These are phyloP conservation scores for Monosporascus sp. DNA, from an alignment of 2,329 filamentous ascomycete genomes.

Conservation along the genomic window DNA sequence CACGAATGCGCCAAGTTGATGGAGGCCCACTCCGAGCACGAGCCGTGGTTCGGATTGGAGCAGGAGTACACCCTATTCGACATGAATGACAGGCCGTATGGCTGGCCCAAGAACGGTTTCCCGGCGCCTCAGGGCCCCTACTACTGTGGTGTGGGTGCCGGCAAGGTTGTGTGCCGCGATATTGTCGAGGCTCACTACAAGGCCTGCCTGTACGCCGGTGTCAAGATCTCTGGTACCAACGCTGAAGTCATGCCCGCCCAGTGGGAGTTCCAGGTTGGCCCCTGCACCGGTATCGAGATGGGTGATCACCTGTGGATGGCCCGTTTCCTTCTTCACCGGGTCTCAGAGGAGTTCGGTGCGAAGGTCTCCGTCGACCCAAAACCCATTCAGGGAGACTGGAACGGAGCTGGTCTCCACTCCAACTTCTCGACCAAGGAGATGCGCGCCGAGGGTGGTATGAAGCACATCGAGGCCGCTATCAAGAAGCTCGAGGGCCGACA, in stretches of 20 bases:
- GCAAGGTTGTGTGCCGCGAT: slow-evolving; percentile 96
- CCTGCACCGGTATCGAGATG: slow-evolving; percentile 81
- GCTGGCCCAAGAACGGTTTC: slow-evolving; percentile 79
- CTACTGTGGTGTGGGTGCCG: slow-evolving; percentile 96
- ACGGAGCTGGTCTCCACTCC: slow-evolving; percentile 75
- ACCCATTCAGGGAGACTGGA: slow-evolving; percentile 94
- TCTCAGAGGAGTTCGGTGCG: slow-evolving; percentile 93
- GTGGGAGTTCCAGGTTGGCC: slow-evolving; percentile 97
- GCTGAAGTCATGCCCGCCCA: slow-evolving; percentile 97
- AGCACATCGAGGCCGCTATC: slow-evolving; percentile 81
- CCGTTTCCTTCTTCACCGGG: slow-evolving; percentile 81
- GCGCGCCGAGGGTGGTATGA: slow-evolving; percentile 89
- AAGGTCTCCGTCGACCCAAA: slow-evolving; percentile 95
- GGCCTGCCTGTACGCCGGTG: slow-evolving; percentile 72
- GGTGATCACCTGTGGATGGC: slow-evolving; percentile 96
- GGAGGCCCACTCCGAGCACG: slow-evolving; percentile 74
- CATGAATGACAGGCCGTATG: slow-evolving; percentile 79
- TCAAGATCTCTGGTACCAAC: slow-evolving; percentile 97
- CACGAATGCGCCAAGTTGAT: slow-evolving; percentile 87
- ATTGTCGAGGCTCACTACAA: slow-evolving; percentile 95
- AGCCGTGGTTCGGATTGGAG: slow-evolving; percentile 97
- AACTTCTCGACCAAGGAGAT: slow-evolving; percentile 91
- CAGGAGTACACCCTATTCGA: slow-evolving; percentile 97
- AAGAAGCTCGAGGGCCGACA: slow-evolving; percentile 78
- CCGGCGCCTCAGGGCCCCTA: slow-evolving; percentile 90